phyloP scores from a whole-genome alignment of 768 basidiomycete species.

The Leccinum truebloodii region DNA sequence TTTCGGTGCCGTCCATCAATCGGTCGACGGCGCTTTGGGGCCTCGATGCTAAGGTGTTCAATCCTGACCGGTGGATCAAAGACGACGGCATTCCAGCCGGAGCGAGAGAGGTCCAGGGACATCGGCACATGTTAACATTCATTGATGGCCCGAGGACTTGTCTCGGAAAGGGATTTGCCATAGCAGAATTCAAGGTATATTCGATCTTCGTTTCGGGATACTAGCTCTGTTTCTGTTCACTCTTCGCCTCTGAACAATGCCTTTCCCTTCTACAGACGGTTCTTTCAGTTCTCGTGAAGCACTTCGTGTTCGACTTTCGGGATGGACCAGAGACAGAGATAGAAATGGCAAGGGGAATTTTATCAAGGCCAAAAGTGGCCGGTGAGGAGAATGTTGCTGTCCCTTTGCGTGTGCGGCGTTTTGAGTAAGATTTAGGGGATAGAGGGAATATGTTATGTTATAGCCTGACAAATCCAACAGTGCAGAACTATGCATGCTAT shows the following conservation, averaged over 20 bases:
- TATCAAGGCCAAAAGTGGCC: conserved; percentile 21
- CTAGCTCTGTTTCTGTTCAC: background rate
- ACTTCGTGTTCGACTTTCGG: conserved; percentile 24
- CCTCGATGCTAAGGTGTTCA: conserved; percentile 53
- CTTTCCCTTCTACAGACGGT: conserved; percentile 34
- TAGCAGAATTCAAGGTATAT: conserved; percentile 30
- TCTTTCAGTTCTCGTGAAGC: conserved; percentile 44
- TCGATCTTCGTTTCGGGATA: background rate
- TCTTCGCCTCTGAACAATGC: background rate
- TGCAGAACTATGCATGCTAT: too few species aligned
- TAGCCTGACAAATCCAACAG: too few species aligned
- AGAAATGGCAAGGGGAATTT: conserved; percentile 14
- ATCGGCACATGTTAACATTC: conserved; percentile 53
- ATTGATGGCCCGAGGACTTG: conserved; percentile 51
- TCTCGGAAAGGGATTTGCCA: conserved; percentile 15
- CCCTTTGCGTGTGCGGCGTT: conserved; percentile 9
- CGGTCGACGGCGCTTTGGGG: conserved; percentile 62
- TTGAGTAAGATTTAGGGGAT: conserved; percentile 5
- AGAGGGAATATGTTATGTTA: background rate
- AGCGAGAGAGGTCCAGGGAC: conserved; percentile 48
- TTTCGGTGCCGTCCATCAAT: conserved; percentile 50
- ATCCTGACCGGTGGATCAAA: conserved; percentile 64
- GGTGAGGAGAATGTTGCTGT: conserved; percentile 25
- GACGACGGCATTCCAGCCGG: conserved; percentile 27
- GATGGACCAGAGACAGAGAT: conserved; percentile 21